Percentiles rank a stretch among this genome's conserved stretches.
phyloP scores from a whole-genome alignment of 202 grass and related monocot species.

The Brachypodium distachyon region DNA sequence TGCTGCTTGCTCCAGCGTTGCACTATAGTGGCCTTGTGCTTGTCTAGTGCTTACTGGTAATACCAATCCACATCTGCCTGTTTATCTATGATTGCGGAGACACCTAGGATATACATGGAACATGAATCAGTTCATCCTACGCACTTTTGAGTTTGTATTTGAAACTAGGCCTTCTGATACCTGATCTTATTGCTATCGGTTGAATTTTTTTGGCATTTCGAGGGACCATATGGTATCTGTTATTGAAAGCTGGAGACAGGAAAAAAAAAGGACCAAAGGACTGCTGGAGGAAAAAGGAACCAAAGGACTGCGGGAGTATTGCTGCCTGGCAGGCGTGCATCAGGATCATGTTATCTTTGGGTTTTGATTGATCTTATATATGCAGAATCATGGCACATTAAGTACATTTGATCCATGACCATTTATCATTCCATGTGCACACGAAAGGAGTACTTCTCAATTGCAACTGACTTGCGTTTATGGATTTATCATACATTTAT shows the following conservation, averaged over 20 bases:
- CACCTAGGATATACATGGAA: too few relatives aligned
- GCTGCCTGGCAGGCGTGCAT: not conserved
- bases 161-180: too few relatives aligned
- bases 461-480: not conserved
- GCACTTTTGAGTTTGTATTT: too few relatives aligned
- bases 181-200: too few relatives aligned
- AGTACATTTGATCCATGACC: not conserved
- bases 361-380: not conserved
- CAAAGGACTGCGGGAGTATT: slow-evolving; percentile 2
- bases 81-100: not conserved
- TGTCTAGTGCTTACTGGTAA: slow-evolving; percentile 19
- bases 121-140: too few relatives aligned
- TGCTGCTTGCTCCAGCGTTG: not conserved
- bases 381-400: not conserved
- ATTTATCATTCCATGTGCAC: not conserved
- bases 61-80: not conserved
- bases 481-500: slow-evolving; percentile 1
- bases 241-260: too few relatives aligned
- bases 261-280: not conserved
- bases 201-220: not conserved
- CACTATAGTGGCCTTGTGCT: slow-evolving; percentile 12
- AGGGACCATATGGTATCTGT: not conserved
- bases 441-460: not conserved
- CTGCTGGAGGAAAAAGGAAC: not conserved
- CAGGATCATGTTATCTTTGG: not conserved